These are phyloP conservation scores for Colletotrichum tamarilloi DNA, from an alignment of 2,329 filamentous ascomycete species.

Conservation along the genomic window DNA sequence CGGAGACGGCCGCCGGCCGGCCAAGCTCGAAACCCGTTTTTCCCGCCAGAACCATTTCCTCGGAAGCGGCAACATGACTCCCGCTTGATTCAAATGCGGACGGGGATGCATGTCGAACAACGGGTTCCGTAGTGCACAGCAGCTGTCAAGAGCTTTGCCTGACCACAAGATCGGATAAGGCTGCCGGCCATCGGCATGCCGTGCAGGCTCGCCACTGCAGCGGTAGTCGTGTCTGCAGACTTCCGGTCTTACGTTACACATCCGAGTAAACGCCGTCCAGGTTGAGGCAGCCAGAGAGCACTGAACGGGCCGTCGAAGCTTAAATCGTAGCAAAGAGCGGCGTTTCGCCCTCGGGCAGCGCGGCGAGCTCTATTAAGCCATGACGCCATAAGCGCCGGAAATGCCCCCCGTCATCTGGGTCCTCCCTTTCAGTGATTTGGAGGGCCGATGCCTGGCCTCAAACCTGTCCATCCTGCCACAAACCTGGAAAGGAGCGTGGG, in stretches of 20 bases:
- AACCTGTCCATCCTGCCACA: too few relatives aligned
- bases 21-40: background rate
- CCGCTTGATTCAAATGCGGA: background rate
- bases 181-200: conserved; percentile 2
- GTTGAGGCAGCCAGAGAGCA: background rate
- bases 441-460: background rate
- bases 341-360: background rate
- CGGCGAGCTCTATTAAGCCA: conserved; percentile 10
- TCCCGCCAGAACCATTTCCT: background rate
- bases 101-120: background rate
- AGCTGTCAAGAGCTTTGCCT: conserved; percentile 14
- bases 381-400: conserved; percentile 33
- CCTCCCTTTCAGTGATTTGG: background rate
- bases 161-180: conserved; percentile 12
- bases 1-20: conserved; percentile 10
- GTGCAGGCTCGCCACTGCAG: background rate
- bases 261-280: background rate
- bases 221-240: background rate
- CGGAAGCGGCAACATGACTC: background rate
- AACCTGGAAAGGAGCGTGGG: background rate
- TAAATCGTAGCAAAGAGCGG: background rate
- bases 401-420: background rate
- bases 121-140: conserved; percentile 6
- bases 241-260: background rate
- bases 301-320: conserved; percentile 21